A percentile compares a stretch with the other conserved stretches of the same genome.
Conservation (phyloP, 352 stramenopile genomes). For the Phytophthora palmivora region DNA sequence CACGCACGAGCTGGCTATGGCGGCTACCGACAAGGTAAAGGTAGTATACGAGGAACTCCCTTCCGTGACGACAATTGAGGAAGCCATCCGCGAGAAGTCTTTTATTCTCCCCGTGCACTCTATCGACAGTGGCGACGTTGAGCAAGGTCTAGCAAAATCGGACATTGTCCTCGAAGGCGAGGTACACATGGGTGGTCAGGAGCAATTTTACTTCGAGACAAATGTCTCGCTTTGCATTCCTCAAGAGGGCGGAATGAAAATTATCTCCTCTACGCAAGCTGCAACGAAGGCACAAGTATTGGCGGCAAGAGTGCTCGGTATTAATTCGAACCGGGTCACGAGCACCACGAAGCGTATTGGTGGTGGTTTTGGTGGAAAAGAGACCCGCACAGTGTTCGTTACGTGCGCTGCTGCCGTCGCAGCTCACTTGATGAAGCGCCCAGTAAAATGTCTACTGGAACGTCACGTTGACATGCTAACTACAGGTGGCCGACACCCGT, state of each 20-base stretch:
- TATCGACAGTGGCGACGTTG: slow-evolving; percentile 87
- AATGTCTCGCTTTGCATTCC: slow-evolving; percentile 86
- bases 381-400: slow-evolving; percentile 93
- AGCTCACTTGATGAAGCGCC: slow-evolving; percentile 86
- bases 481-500: slow-evolving; percentile 93
- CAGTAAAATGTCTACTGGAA: slow-evolving; percentile 93
- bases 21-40: slow-evolving; percentile 82
- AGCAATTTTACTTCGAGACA: slow-evolving; percentile 97
- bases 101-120: slow-evolving; percentile 89
- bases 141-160: slow-evolving; percentile 67
- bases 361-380: slow-evolving; percentile 97
- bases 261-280: slow-evolving; percentile 95
- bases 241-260: slow-evolving; percentile 90
- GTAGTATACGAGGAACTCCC: slow-evolving; percentile 91
- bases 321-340: slow-evolving; percentile 92
- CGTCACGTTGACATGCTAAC: slow-evolving; percentile 96
- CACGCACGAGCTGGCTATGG: slow-evolving; percentile 78
- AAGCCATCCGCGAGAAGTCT: slow-evolving; percentile 93
- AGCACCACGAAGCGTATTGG: slow-evolving; percentile 95
- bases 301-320: slow-evolving; percentile 91
- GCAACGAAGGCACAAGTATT: slow-evolving; percentile 93
- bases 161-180: slow-evolving; percentile 88
- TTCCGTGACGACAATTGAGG: slow-evolving; percentile 94
- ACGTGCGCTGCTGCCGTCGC: slow-evolving; percentile 92
- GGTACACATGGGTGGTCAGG: slow-evolving; percentile 92